Percentiles rank a stretch among this genome's conserved stretches.
phyloP scores from a whole-genome alignment of 441 rosid genomes.

The Jatropha podagrica region DNA sequence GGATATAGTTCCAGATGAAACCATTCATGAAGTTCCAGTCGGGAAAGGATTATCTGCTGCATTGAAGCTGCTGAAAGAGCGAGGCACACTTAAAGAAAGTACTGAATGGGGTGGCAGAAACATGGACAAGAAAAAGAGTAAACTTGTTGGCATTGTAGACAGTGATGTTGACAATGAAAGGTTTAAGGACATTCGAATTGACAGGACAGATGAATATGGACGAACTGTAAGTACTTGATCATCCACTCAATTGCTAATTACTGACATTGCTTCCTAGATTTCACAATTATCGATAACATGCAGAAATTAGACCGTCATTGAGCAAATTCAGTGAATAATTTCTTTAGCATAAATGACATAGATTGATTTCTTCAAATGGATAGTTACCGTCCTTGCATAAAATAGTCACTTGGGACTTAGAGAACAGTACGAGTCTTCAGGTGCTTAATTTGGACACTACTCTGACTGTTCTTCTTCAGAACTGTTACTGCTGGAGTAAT shows the following conservation, averaged over 20 bases:
- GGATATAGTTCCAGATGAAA: slow-evolving; percentile 73
- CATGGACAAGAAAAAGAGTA: slow-evolving; percentile 99
- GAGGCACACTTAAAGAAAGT: slow-evolving; percentile 90
- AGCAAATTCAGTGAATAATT: neutral
- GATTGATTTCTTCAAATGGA: neutral
- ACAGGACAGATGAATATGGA: slow-evolving; percentile 96
- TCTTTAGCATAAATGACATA: neutral
- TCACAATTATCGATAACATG: neutral
- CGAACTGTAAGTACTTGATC: slow-evolving; percentile 74
- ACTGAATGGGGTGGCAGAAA: slow-evolving; percentile 98
- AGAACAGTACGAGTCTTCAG: neutral
- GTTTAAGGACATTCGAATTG: slow-evolving; percentile 78
- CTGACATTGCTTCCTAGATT: slow-evolving; percentile 3
- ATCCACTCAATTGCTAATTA: slow-evolving; percentile 12
- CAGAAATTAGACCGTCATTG: neutral
- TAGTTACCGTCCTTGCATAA: neutral
- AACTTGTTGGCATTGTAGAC: slow-evolving; percentile 82
- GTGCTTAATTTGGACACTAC: neutral
- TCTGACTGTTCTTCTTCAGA: neutral
- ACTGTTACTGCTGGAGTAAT: slow-evolving; percentile 2
- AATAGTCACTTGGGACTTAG: neutral
- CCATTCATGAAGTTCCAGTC: slow-evolving; percentile 81
- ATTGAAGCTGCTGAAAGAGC: slow-evolving; percentile 76
- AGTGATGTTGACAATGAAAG: slow-evolving; percentile 46
- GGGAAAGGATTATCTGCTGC: slow-evolving; percentile 95